Base-by-base conservation (phyloP, 1,284 basidiomycete genomes). In the Moniliella sp. region DNA sequence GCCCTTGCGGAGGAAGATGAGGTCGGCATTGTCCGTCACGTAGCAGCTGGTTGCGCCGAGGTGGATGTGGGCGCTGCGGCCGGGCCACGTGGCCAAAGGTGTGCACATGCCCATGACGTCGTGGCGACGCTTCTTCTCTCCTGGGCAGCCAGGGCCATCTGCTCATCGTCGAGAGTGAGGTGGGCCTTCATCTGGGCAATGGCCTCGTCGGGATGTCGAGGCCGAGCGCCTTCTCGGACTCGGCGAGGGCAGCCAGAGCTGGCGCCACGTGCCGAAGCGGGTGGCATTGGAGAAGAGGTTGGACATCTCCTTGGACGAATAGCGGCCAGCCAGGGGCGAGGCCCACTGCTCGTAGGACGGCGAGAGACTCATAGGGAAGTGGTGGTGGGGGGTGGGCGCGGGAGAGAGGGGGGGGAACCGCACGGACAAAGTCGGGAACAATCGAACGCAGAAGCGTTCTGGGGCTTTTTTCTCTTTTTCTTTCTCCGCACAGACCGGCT, bases 21-120 rank as follows among this genome's bases (percentile, higher is more conserved):
- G 70, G 66, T 97, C 88, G 31, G 88, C 39, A 34, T 61, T 61
- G 40, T 97, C 88, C 17, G 88, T 97, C 29, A 97, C 88, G 65
- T 86, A 97, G 67, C 88, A 97, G 4, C 86, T 93, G 4, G 88
- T 97, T 25, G 88, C 88, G 30, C 91, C 88, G 21, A 94, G 66
- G 61, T 97, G 91, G 50, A 97, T 94, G 61, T 94, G 10, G 83
- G 81, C 7, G 88, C 88, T 10, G n/a, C n/a, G 88, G 82, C 78
- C 88, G 91, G 1, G 83, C 84, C 37, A 91, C 78, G 18, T 70
- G 70, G 8, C 88, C 88, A 61, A 93, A 97, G 5, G 83, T 88
- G 64, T 97, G 83, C 25, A 97, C 88, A 62, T 97, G 88, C 0
- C 88, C 88, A 97, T 97, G 33, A 94, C 86, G 64, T 94, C 88